These are phyloP conservation scores for Lophiostoma macrostomum DNA, from an alignment of 495 filamentous ascomycete genomes.

Conservation along the genomic window DNA sequence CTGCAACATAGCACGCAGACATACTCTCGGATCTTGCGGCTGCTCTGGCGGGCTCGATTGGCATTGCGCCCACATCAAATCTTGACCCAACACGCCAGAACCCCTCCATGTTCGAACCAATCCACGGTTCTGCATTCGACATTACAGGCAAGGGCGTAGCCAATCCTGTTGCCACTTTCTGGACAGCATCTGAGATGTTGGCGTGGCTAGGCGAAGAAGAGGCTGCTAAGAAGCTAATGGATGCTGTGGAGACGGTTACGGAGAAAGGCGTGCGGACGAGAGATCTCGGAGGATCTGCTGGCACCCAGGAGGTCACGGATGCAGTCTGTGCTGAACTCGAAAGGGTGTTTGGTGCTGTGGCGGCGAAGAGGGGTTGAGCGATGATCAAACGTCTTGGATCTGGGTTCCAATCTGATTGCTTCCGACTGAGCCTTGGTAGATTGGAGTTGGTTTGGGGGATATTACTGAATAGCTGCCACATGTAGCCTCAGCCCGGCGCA, in stretches of 20 bases:
- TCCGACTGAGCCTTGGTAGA: too few species aligned
- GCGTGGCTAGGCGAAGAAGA: conserved; percentile 59
- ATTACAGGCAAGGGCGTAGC: conserved; percentile 69
- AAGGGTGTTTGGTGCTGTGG: conserved; percentile 36
- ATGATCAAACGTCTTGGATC: too few species aligned
- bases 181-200: conserved; percentile 66
- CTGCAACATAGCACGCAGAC: conserved; percentile 33
- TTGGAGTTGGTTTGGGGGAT: too few species aligned
- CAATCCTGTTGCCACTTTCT: conserved; percentile 69
- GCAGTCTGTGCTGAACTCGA: conserved; percentile 58
- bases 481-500: too few species aligned
- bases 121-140: conserved; percentile 64
- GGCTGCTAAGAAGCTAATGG: conserved; percentile 54
- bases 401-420: too few species aligned
- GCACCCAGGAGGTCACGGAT: conserved; percentile 58
- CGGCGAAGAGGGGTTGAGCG: too few species aligned
- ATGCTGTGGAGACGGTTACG: conserved; percentile 58
- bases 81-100: conserved; percentile 58
- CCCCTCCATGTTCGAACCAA: conserved; percentile 65
- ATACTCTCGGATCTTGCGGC: conserved; percentile 49
- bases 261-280: conserved; percentile 54
- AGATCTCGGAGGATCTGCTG: conserved; percentile 56
- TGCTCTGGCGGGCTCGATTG: conserved; percentile 39
- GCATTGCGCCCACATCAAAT: conserved; percentile 54
- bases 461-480: too few species aligned